Evolutionary conservation across 179 eudicot species (phyloP).

Genomic region (Beta corolliflora): DNA sequence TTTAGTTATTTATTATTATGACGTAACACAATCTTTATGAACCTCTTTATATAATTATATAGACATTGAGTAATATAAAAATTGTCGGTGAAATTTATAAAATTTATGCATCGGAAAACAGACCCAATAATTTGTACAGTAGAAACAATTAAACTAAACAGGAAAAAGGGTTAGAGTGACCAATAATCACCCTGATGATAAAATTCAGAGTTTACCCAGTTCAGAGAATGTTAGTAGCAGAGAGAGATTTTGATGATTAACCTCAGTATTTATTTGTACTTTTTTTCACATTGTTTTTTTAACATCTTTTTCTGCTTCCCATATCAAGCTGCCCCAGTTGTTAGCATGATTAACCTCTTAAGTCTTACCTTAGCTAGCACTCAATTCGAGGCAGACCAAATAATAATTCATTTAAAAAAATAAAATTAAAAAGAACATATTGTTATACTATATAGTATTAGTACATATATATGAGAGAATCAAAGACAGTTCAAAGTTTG

Average conservation of each 20-base stretch:
- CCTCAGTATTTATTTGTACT: background rate
- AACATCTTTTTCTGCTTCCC: slow-evolving; percentile 16
- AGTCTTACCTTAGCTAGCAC: background rate
- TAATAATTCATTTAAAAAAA: background rate
- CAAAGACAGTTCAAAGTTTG: slow-evolving; percentile 1
- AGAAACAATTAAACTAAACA: background rate
- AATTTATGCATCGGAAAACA: slow-evolving; percentile 1
- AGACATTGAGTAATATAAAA: background rate
- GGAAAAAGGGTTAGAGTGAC: background rate
- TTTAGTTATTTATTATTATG: too few relatives aligned
- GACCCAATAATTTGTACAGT: slow-evolving; percentile 14
- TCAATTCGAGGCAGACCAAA: background rate
- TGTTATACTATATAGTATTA: background rate
- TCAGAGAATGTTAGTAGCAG: slow-evolving; percentile 37
- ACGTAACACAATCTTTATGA: too few relatives aligned
- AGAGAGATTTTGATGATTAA: slow-evolving; percentile 16
- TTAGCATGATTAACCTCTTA: background rate
- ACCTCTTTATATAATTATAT: too few relatives aligned
- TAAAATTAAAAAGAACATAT: background rate
- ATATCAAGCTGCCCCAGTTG: slow-evolving; percentile 5
- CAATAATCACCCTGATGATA: slow-evolving; percentile 17
- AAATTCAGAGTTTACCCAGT: slow-evolving; percentile 10
- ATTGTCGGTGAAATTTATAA: slow-evolving; percentile 17
- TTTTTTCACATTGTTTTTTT: slow-evolving; percentile 17
- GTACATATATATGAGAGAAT: background rate